Base-by-base conservation (phyloP, 495 filamentous ascomycete species). In the Cercophora scortea region DNA sequence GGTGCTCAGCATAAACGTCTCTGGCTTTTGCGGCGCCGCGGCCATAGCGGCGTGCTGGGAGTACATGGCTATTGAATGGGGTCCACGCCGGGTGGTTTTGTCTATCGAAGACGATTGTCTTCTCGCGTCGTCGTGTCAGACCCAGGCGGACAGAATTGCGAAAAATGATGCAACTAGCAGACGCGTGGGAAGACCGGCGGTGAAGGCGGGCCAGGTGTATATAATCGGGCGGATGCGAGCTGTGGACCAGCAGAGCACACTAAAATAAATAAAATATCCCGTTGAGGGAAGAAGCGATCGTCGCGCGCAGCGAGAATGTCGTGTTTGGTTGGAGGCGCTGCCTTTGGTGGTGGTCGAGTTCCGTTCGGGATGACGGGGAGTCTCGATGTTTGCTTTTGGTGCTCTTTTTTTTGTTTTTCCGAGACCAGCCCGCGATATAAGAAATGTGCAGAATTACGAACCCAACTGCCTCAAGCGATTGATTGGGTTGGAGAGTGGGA, bases 1-100 rank as follows among this genome's bases (percentile, higher is more conserved):
- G 58, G 84, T 88, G 59, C 90, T 95, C 57, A 98, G 80, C 88
- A 97, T 92, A 62, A 98, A 98, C 7, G 93, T 98, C 76, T 97
- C 93, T 45, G 93, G 93, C 68, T 95, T 95, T 70, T 96, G 91
- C 44, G 71, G 67, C 36, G 65, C 72, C 34, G 59, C 54, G 39
- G 61, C 60, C 71, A 81, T 79, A 33, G 72, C 69, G 58, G 71
- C 66, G 64, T 77, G 71, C 61, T 77, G 76, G 32, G 75, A 53
- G 63, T 79, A 79, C 77, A 80, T 80, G 54, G 25, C 25, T 25
- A 25, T 25, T 25, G 25, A 25, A 25, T 5, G 25, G 25, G 25
- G 25, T 25, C 25, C 25, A 25, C 25, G 25, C 25, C 25, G 25
- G 25, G 11, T 32, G 8, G 50, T 42, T 51, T 35, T 51, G 19